phyloP scores from a whole-genome alignment of 1,284 basidiomycete species.

The Tranzscheliella williamsii region DNA sequence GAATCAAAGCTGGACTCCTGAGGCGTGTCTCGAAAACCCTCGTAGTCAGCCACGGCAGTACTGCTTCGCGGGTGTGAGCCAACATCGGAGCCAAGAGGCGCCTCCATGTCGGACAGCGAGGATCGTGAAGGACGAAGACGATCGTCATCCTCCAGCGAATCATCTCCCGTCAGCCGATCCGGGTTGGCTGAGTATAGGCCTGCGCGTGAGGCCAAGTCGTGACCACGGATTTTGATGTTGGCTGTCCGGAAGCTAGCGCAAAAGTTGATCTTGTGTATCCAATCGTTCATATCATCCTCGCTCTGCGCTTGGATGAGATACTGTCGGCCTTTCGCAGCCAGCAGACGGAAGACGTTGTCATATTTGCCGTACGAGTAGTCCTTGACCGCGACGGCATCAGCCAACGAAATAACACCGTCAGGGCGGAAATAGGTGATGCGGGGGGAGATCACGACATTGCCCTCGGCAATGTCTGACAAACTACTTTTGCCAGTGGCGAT shows the following conservation, averaged over 20 bases:
- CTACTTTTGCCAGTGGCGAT: constrained; percentile 7
- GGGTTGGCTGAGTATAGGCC: constrained; percentile 3
- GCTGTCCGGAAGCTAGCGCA: constrained; percentile 86
- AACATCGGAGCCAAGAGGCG: not conserved
- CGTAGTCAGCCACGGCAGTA: no score
- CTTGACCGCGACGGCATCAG: constrained; percentile 50
- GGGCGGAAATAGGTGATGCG: constrained; percentile 73
- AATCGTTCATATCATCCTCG: constrained; percentile 80
- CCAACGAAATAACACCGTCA: constrained; percentile 80
- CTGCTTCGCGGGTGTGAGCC: not conserved
- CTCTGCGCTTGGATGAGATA: constrained; percentile 77
- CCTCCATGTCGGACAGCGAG: constrained; percentile 22
- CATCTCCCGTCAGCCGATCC: constrained; percentile 52
- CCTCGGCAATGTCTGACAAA: constrained; percentile 16
- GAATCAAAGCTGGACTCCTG: not conserved
- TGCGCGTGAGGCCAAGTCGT: constrained; percentile 34
- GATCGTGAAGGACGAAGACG: constrained; percentile 4
- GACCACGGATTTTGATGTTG: constrained; percentile 79
- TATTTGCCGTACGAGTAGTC: constrained; percentile 65
- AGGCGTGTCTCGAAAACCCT: constrained; percentile 7
- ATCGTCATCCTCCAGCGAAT: constrained; percentile 22
- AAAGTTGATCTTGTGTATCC: constrained; percentile 93
- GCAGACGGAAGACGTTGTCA: constrained; percentile 76
- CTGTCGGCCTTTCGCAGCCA: constrained; percentile 69
- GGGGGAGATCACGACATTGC: constrained; percentile 63